These are phyloP conservation scores for Rhododendron simsii DNA, from an alignment of 148 eudicot species.

Conservation along the genomic window DNA sequence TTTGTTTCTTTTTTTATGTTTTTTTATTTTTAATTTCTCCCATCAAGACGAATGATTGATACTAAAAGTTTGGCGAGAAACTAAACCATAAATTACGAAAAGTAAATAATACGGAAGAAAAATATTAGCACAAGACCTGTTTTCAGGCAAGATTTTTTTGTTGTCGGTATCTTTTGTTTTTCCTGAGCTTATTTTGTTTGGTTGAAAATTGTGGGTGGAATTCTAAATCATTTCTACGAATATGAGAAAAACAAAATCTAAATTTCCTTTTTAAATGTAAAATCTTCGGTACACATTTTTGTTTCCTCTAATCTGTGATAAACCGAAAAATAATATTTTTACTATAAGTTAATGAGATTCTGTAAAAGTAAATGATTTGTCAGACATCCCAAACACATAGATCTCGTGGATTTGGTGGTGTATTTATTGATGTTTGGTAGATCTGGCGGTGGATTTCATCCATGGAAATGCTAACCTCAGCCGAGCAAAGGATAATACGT, in stretches of 20 bases:
- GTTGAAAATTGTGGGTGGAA: not conserved
- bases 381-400: conserved; percentile 1
- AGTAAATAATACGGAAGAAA: not conserved
- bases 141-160: not conserved
- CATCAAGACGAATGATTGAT: not conserved
- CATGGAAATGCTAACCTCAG: not conserved
- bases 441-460: not conserved
- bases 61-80: not conserved
- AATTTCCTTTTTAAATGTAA: not conserved
- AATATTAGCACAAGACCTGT: not conserved
- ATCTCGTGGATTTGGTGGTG: conserved; percentile 5
- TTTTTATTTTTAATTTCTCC: no score
- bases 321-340: not conserved
- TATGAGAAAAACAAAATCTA: not conserved
- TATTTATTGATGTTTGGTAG: not conserved
- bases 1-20: no score
- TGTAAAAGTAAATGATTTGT: not conserved
- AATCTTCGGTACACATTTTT: not conserved
- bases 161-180: not conserved
- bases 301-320: not conserved
- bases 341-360: not conserved
- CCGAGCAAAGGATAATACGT: not conserved
- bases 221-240: not conserved
- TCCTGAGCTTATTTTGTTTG: not conserved
- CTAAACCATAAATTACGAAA: not conserved